phyloP scores from a whole-genome alignment of 805 yeast species.

The Lipomyces orientalis region DNA sequence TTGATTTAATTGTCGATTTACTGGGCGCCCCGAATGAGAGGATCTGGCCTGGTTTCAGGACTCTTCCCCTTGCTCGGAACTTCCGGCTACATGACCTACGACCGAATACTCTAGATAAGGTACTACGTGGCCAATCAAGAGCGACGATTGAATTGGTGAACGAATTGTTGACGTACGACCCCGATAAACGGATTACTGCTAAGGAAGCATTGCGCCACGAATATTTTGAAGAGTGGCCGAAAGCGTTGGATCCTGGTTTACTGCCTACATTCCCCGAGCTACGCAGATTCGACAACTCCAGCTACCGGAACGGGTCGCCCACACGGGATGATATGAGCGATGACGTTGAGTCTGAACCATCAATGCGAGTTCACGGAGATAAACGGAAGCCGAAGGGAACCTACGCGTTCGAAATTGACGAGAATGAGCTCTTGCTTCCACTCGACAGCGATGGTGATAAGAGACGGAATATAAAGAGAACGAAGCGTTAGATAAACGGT shows the following conservation, averaged over 20 bases:
- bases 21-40: slow-evolving; percentile 82
- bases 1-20: slow-evolving; percentile 71
- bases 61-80: slow-evolving; percentile 72
- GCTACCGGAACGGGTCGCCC: neutral
- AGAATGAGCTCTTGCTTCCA: neutral
- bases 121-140: slow-evolving; percentile 52
- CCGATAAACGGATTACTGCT: slow-evolving; percentile 68
- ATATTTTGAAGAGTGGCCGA: slow-evolving; percentile 75
- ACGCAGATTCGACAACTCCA: slow-evolving; percentile 2
- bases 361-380: too few relatives aligned
- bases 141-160: slow-evolving; percentile 64
- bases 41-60: slow-evolving; percentile 75
- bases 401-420: slow-evolving; percentile 16
- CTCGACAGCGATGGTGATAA: neutral
- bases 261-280: slow-evolving; percentile 31
- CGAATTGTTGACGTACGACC: slow-evolving; percentile 69
- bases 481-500: neutral
- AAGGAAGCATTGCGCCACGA: slow-evolving; percentile 67
- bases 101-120: slow-evolving; percentile 48
- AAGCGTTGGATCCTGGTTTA: slow-evolving; percentile 28
- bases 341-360: neutral
- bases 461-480: neutral
- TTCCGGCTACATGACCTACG: slow-evolving; percentile 21
- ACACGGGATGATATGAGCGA: neutral
- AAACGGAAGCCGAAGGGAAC: slow-evolving; percentile 3